Evolutionary conservation across 2,329 filamentous ascomycete species (phyloP).

Genomic region (Cadophora sp.): DNA sequence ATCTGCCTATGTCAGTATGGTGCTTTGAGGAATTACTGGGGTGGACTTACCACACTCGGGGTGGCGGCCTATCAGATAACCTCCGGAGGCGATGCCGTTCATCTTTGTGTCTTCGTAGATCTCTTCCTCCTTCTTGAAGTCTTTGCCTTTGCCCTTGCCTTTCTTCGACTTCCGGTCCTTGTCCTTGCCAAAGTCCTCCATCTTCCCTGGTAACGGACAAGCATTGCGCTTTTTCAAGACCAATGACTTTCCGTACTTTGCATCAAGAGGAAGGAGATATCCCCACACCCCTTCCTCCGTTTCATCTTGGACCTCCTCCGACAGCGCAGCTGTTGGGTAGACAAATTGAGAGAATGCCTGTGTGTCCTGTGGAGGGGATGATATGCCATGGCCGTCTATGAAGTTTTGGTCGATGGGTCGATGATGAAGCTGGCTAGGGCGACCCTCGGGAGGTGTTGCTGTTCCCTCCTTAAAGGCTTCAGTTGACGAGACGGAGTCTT

Average conservation of each 20-base stretch:
- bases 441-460: constrained; percentile 69
- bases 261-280: constrained; percentile 84
- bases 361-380: constrained; percentile 75
- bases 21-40: background rate
- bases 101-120: constrained; percentile 68
- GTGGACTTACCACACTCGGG: constrained; percentile 84
- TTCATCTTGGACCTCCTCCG: constrained; percentile 86
- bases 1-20: constrained; percentile 53
- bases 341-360: constrained; percentile 83
- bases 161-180: constrained; percentile 49
- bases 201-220: constrained; percentile 66
- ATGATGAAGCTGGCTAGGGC: constrained; percentile 58
- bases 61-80: constrained; percentile 91
- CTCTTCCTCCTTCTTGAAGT: constrained; percentile 60
- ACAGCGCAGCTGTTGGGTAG: constrained; percentile 73
- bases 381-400: constrained; percentile 43
- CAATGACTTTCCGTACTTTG: constrained; percentile 70
- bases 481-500: constrained; percentile 67
- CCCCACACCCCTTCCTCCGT: constrained; percentile 84
- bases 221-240: constrained; percentile 77
- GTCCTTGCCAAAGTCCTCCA: constrained; percentile 49
- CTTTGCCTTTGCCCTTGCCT: constrained; percentile 54
- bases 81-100: constrained; percentile 71
- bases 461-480: constrained; percentile 70
- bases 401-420: constrained; percentile 50